Evolutionary conservation across 208 protist species (phyloP).

Genomic region (Leishmania mexicana): DNA sequence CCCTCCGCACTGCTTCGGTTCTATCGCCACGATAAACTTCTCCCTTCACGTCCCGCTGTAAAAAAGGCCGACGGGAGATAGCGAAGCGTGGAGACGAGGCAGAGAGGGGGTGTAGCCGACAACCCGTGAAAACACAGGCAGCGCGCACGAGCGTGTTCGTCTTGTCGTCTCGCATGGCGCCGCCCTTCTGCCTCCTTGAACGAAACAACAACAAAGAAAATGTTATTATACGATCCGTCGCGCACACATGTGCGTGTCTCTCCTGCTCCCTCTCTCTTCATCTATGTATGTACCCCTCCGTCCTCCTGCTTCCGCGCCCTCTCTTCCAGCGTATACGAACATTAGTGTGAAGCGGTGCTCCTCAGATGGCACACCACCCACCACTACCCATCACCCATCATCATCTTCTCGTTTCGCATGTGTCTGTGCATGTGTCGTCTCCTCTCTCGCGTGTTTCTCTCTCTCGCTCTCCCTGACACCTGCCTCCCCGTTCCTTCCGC

Average conservation of each 20-base stretch:
- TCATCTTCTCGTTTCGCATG: neutral
- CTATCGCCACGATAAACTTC: neutral
- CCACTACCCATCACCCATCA: neutral
- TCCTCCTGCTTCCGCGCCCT: no score
- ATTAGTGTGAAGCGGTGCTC: neutral
- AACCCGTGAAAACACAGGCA: neutral
- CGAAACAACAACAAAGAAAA: neutral
- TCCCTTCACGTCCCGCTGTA: neutral
- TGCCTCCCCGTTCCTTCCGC: neutral
- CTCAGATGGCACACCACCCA: no score
- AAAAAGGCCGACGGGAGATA: neutral
- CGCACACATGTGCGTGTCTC: neutral
- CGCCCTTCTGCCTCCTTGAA: neutral
- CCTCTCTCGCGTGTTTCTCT: neutral
- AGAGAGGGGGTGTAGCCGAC: neutral
- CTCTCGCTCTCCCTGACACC: conserved; percentile 2
- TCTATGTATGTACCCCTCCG: neutral
- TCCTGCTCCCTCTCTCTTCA: neutral
- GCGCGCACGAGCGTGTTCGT: neutral
- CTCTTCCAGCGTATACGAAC: neutral
- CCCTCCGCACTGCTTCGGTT: neutral
- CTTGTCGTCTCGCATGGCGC: neutral
- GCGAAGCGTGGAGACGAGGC: neutral
- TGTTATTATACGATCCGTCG: no score
- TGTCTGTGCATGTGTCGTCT: conserved; percentile 1